Percentiles rank a stretch among this genome's conserved stretches.
These are phyloP conservation scores for Malus asiatica DNA, from an alignment of 306 rosid species.

Conservation along the genomic window DNA sequence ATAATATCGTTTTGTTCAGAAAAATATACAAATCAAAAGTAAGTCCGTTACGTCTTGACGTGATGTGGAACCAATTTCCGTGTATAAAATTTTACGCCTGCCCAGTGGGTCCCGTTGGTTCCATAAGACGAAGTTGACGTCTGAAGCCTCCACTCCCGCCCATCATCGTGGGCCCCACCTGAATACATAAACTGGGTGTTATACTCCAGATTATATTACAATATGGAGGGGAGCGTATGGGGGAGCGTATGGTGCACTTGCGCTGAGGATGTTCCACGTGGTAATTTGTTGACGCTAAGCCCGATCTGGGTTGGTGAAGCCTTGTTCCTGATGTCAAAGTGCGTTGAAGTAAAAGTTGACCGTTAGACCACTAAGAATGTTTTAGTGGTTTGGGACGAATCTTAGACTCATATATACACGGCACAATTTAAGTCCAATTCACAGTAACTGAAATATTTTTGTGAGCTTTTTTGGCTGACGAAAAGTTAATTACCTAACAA, in stretches of 20 bases:
- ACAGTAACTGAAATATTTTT: too few relatives aligned
- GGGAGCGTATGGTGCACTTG: neutral
- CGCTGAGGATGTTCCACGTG: neutral
- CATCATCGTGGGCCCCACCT: slow-evolving; percentile 12
- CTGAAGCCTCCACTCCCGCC: slow-evolving; percentile 26
- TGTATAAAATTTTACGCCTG: slow-evolving; percentile 8
- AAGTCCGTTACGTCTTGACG: neutral
- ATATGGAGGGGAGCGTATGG: neutral
- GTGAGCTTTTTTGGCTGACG: rapidly evolving
- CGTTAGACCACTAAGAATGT: too few relatives aligned
- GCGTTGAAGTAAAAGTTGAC: slow-evolving; percentile 26
- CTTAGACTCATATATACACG: too few relatives aligned
- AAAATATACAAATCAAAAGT: neutral
- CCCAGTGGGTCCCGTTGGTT: neutral
- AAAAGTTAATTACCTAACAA: too few relatives aligned
- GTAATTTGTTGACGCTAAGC: neutral
- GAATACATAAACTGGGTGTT: neutral
- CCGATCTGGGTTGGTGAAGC: neutral
- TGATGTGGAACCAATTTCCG: neutral
- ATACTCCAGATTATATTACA: neutral
- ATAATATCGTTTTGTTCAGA: too few relatives aligned
- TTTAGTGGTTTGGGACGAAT: too few relatives aligned
- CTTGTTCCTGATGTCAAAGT: neutral
- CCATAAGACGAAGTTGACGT: slow-evolving; percentile 31
- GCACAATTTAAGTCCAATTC: rapidly evolving